Percentiles rank a stretch among this genome's conserved stretches.
Evolutionary conservation across 805 yeast genomes (phyloP).

Genomic region (Saturnispora halmiae): DNA sequence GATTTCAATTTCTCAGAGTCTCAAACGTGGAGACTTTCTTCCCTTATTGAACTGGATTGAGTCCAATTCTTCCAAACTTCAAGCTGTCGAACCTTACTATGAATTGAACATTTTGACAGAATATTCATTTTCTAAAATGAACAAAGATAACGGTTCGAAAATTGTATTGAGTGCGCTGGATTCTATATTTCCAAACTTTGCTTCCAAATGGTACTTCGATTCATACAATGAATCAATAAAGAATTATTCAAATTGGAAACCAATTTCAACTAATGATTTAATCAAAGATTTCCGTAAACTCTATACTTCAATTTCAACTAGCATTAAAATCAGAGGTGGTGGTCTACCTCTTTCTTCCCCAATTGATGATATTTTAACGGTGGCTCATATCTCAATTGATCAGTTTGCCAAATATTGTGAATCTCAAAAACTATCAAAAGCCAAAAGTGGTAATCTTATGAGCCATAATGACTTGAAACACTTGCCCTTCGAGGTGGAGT

Average conservation of each 20-base stretch:
- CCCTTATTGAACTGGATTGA: constrained; percentile 3
- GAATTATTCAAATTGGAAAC: neutral
- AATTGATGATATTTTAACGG: neutral
- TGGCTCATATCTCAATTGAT: constrained; percentile 31
- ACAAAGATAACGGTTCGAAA: too few relatives aligned
- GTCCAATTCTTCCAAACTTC: neutral
- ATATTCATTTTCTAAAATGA: too few relatives aligned
- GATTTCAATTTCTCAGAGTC: neutral
- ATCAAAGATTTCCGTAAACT: neutral
- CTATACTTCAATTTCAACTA: neutral
- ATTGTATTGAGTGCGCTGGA: too few relatives aligned
- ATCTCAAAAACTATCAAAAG: constrained; percentile 29
- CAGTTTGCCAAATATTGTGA: constrained; percentile 43
- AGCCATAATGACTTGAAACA: constrained; percentile 33
- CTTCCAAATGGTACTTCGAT: too few relatives aligned
- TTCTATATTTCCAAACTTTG: too few relatives aligned
- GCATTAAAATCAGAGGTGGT: constrained; percentile 15
- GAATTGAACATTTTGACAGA: constrained; percentile 1
- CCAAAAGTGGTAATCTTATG: too few relatives aligned
- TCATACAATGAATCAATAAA: too few relatives aligned
- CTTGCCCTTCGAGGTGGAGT: constrained; percentile 23
- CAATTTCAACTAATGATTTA: neutral
- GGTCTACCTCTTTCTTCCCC: constrained; percentile 13
- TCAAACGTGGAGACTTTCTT: neutral
- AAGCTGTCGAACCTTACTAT: constrained; percentile 2